A percentile compares a stretch with the other conserved stretches of the same genome.
These are phyloP conservation scores for Phytopythium oedochilum DNA, from an alignment of 352 stramenopile species.

Conservation along the genomic window DNA sequence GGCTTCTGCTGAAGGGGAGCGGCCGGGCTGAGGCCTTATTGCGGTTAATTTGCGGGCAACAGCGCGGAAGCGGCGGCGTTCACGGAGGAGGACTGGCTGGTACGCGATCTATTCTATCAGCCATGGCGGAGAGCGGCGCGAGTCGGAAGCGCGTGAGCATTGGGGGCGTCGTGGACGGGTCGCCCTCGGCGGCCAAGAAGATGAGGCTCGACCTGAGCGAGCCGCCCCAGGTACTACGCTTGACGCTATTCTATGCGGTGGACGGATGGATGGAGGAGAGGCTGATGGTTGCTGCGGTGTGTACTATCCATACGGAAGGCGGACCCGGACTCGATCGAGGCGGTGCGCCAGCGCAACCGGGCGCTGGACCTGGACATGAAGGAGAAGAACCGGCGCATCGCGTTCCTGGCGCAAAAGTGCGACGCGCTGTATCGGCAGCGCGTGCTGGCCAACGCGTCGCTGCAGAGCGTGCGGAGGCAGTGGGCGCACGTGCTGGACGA, in stretches of 20 bases:
- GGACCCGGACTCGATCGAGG: constrained; percentile 73
- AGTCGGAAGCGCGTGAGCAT: constrained; percentile 22
- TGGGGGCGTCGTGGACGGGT: constrained; percentile 2
- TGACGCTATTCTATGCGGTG: no score
- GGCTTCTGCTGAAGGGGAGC: not conserved
- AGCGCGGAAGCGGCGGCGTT: no score
- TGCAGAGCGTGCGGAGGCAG: constrained; percentile 53
- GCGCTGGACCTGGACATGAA: constrained; percentile 67
- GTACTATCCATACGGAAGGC: constrained; percentile 18
- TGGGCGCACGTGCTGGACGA: constrained; percentile 72
- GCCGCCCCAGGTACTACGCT: constrained; percentile 36
- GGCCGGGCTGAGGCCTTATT: not conserved
- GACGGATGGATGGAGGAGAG: not conserved
- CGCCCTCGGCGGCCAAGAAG: constrained; percentile 37
- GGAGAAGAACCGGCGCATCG: constrained; percentile 81
- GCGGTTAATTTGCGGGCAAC: not conserved
- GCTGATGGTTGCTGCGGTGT: not conserved
- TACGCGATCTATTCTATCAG: no score
- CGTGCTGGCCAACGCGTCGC: constrained; percentile 37
- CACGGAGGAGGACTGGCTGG: no score
- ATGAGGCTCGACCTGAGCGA: constrained; percentile 61
- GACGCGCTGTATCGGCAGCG: constrained; percentile 57
- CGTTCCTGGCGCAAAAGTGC: constrained; percentile 61
- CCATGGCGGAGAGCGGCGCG: constrained; percentile 25
- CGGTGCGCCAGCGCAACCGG: constrained; percentile 68